Percentiles rank a stretch among this genome's conserved stretches.
Evolutionary conservation across 2,329 filamentous ascomycete species (phyloP).

Genomic region (Colletotrichum orbiculare): DNA sequence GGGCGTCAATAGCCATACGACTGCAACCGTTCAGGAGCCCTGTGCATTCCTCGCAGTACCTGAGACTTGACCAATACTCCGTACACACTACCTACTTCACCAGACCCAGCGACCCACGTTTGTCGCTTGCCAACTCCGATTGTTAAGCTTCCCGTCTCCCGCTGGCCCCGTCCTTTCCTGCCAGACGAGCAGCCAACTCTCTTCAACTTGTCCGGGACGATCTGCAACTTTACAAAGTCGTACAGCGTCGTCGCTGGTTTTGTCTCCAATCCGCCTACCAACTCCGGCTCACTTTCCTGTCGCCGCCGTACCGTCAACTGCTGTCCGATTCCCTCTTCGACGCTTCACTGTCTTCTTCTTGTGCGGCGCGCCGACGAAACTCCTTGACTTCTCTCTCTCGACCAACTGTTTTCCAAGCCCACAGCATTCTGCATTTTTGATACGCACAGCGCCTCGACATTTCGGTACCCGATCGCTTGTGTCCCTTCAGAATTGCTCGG

Average conservation of each 20-base stretch:
- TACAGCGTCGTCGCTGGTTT: too few relatives aligned
- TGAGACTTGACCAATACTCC: too few relatives aligned
- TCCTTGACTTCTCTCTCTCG: too few relatives aligned
- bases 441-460: neutral
- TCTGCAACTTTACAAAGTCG: neutral
- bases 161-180: conserved; percentile 28
- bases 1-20: conserved; percentile 31
- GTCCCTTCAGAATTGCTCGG: neutral
- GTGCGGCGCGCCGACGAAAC: too few relatives aligned
- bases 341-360: neutral
- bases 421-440: neutral
- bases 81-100: neutral
- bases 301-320: neutral
- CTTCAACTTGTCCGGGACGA: conserved; percentile 2
- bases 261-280: neutral
- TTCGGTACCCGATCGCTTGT: conserved; percentile 7
- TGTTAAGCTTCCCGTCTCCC: conserved; percentile 36
- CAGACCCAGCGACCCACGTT: conserved; percentile 35
- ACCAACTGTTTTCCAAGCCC: too few relatives aligned
- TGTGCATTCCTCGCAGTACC: conserved; percentile 29
- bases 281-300: neutral
- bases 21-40: conserved; percentile 25
- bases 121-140: conserved; percentile 35
- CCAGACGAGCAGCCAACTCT: conserved; percentile 6
- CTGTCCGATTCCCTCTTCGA: neutral